Evolutionary conservation across 345 rosid genomes (phyloP).

Genomic region (Aurinia saxatilis): DNA sequence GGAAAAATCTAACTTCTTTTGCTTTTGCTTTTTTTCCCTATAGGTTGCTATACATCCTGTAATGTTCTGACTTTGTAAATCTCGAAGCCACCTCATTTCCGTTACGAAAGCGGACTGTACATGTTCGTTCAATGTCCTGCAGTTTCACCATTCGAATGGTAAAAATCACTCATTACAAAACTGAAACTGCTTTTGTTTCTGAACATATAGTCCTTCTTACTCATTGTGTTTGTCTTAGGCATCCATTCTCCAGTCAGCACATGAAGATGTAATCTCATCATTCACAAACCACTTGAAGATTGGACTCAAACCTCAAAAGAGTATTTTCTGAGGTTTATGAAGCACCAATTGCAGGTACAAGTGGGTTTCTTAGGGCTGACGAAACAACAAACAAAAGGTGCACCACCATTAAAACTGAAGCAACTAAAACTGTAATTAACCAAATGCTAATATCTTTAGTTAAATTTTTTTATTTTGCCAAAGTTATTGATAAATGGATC

Average conservation of each 20-base stretch:
- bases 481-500: conserved; percentile 95
- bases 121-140: conserved; percentile 98
- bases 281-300: conserved; percentile 94
- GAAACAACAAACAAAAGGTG: conserved; percentile 86
- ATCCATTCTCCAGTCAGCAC: conserved; percentile 98
- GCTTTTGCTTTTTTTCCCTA: not conserved
- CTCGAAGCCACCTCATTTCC: conserved; percentile 91
- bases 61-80: conserved; percentile 86
- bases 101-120: conserved; percentile 94
- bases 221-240: conserved; percentile 48
- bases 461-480: conserved; percentile 60
- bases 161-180: not conserved
- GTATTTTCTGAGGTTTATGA: conserved; percentile 83
- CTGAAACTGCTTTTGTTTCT: not conserved
- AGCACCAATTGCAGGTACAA: conserved; percentile 72
- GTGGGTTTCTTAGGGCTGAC: conserved; percentile 97
- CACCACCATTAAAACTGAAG: not conserved
- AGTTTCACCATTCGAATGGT: conserved; percentile 99
- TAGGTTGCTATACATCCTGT: conserved; percentile 97
- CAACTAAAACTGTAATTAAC: not conserved
- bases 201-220: not conserved
- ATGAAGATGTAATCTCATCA: conserved; percentile 83
- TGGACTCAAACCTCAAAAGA: conserved; percentile 93
- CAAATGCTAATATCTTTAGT: not conserved
- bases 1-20: not conserved